Base-by-base conservation (phyloP, 208 protist species). In the Trypanosomatidae sp. region DNA sequence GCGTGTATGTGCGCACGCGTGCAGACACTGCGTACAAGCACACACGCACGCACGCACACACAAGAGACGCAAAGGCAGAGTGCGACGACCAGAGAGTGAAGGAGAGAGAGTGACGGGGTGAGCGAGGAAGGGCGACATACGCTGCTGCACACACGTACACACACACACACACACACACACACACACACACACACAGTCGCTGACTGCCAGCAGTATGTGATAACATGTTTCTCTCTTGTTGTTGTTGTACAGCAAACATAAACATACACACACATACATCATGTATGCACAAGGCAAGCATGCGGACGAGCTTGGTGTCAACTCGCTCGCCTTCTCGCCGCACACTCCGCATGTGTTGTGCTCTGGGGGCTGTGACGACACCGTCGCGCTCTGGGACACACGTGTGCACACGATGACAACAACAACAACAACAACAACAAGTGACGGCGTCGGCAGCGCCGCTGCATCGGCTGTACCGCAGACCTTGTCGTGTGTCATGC, bases 291-390 rank as follows among this genome's bases (percentile, higher is more conserved):
- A 72, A 35, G 13, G 80, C 19, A 56, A 64, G 1, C n/a, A 50
- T n/a, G 74, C 75, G 3, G 75, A 90, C 60, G 53, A 56, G 20
- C 71, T 85, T 61, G 73, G 75, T 33, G 64, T 92, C 20, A 86
- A 75, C 11, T 85, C 77, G 11, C 67, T 92, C 4, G 38, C 50
- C 42, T 88, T 92, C 42, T 83, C 71, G 3, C 62, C 67, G 5
- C 56, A 79, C 50, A 27, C 4, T 6, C 48, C 50, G 1, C 65
- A 74, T 35, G 42, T 83, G 8, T 69, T 92, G 15, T 81, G 67
- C 56, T 92, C 83, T 27, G 85, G 73, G 4, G 85, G 70, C 20
- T 74, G 77, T n/a, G 83, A 92, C 53, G 75, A 79, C 60, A 85
- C 74, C n/a, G 61, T 68, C 6, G 67, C 71, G 19, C 58, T 92